Base-by-base conservation (phyloP, 345 rosid genomes). In the Salix viminalis region DNA sequence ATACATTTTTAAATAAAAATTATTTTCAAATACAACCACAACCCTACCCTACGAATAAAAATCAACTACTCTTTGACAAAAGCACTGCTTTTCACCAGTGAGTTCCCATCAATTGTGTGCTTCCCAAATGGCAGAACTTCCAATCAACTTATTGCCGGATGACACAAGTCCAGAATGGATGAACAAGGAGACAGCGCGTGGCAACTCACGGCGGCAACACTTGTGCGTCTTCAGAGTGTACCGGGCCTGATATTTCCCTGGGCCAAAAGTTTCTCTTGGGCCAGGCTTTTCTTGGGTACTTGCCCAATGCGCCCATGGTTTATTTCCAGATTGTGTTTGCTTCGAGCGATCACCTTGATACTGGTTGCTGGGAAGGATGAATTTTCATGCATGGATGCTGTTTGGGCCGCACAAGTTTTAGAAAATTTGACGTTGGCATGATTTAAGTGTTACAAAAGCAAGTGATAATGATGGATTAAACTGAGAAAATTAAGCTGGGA, bases 111-210 rank as follows among this genome's bases (percentile, higher is more conserved):
- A 30, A 30, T 30, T 30, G 3, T 30, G 32, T 30, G 32, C 32
- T 30, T 30, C 48, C 28, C 18, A 70, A 61, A 70, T 77, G 75
- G 24, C 75, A 6, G 26, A 78, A 71, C 54, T 61, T 1, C 95
- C 91, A 7, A 4, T 28, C 13, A 89, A 87, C 82, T 75, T 91
- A 3, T 13, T 4, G 8, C 79, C 88, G 0, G 84, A 85, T 44
- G 80, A 69, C 0, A 85, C 83, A 10, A 89, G 86, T 75, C 95
- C 92, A 0, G 36, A 4, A 0, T 89, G 90, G 90, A n/a, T 91
- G 79, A 91, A 79, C 89, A 88, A 83, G 95, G 86, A 5, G 95
- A 91, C 86, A 91, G 87, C 58, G 88, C 91, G 2, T 91, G 95
- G 92, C 92, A 88, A 76, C 86, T 91, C 41, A 91, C 92, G 0